These are phyloP conservation scores for Monosporascus sp. DNA, from an alignment of 2,329 filamentous ascomycete genomes.

Conservation along the genomic window DNA sequence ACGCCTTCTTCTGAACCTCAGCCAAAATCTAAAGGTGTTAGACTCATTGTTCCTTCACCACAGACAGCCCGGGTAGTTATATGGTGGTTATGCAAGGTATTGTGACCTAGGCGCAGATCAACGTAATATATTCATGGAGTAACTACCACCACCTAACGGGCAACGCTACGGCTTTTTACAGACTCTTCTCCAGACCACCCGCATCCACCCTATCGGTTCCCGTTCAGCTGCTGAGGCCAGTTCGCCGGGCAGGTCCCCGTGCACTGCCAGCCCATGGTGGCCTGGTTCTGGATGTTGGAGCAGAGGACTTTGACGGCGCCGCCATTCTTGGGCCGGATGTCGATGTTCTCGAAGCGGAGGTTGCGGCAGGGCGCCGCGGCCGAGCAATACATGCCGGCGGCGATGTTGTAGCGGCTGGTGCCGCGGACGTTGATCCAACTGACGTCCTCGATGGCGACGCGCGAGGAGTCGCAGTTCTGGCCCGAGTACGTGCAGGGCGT, in stretches of 20 bases:
- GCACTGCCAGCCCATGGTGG: conserved; percentile 27
- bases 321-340: conserved; percentile 37
- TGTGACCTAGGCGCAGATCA: too few relatives aligned
- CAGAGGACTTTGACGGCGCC: conserved; percentile 36
- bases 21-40: too few relatives aligned
- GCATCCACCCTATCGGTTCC: conserved; percentile 13
- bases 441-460: conserved; percentile 39
- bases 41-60: too few relatives aligned
- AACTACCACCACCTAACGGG: too few relatives aligned
- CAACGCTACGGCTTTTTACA: neutral
- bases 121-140: too few relatives aligned
- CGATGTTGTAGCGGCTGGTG: conserved; percentile 43
- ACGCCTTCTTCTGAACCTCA: too few relatives aligned
- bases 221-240: conserved; percentile 33
- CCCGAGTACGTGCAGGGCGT: conserved; percentile 39
- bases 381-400: conserved; percentile 39
- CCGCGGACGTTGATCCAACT: conserved; percentile 45
- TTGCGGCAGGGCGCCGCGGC: conserved; percentile 36
- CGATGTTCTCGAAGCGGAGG: conserved; percentile 38
- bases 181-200: neutral
- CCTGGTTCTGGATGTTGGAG: conserved; percentile 34
- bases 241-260: conserved; percentile 31
- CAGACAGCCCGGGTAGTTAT: too few relatives aligned
- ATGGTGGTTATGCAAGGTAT: too few relatives aligned
- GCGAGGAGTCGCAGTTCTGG: conserved; percentile 32